Base-by-base conservation (phyloP, 2,329 filamentous ascomycete genomes). In the Teratosphaeria nubilosa region DNA sequence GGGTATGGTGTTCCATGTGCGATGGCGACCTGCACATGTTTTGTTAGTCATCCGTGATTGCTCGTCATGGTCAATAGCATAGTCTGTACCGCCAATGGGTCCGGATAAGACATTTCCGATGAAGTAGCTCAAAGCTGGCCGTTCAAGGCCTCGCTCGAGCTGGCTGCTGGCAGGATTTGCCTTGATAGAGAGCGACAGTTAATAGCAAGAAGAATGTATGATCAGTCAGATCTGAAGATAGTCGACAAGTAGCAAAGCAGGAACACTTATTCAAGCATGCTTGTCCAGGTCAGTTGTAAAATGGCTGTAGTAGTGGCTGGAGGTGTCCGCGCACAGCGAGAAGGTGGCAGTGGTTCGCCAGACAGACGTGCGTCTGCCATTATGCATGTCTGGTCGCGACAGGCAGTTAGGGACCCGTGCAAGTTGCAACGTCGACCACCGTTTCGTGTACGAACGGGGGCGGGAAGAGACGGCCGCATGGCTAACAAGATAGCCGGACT, bases 1-100 rank as follows among this genome's bases (percentile, higher is more conserved):
- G 59, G 58, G 32, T 64, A 62, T 54, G 62, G 62, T 34, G 50
- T 55, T 50, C 60, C 60, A 57, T 61, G 59, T 48, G 16, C 16
- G 41, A 20, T 48, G 9, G 41, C 41, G 41, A 48, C 41, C 41
- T 48, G 41, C 16, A 48, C 16, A 22, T n/a, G n/a, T 48, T 16
- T 5, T 48, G n/a, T 48, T 22, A 48, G 41, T 20, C 41, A 48
- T 22, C 20, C 22, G 41, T 48, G n/a, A 5, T 6, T 20, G 16
- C 9, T 48, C 20, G 16, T 48, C 5, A 20, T 11, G 6, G 10
- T 20, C 4, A 22, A 48, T 11, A 20, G 20, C 34, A 13, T 13
- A 48, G 34, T 41, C 13, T 48, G 5, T 48, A 48, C 41, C 41
- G 16, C 41, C n/a, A 48, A 48, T 48, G 41, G 41, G 22, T 48